Conservation (phyloP, 768 basidiomycete species). For the Naganishia antarctica region DNA sequence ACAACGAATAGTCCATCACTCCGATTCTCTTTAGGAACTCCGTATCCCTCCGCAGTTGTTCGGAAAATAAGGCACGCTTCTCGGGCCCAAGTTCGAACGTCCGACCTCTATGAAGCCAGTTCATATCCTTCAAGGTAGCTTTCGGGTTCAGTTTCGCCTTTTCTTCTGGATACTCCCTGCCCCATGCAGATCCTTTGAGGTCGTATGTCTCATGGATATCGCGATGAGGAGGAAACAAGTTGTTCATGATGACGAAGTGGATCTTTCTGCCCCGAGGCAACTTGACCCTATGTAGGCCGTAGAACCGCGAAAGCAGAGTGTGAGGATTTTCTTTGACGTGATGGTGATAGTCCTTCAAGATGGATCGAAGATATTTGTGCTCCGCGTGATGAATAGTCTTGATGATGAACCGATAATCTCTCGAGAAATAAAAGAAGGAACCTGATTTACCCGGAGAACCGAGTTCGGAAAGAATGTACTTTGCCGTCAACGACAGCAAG, state of each 20-base stretch:
- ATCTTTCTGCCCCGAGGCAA: constrained; percentile 89
- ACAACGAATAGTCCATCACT: constrained; percentile 95
- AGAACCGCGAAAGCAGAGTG: constrained; percentile 87
- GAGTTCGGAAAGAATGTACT: constrained; percentile 95
- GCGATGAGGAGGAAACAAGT: constrained; percentile 93
- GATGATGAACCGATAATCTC: constrained; percentile 99
- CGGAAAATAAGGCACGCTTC: constrained; percentile 81
- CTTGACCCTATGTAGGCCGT: constrained; percentile 95
- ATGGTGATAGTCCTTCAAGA: constrained; percentile 75
- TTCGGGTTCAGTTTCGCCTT: constrained; percentile 70
- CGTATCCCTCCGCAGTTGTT: constrained; percentile 81
- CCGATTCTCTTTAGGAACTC: constrained; percentile 74
- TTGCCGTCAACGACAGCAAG: constrained; percentile 88
- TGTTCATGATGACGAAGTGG: constrained; percentile 99
- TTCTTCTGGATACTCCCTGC: constrained; percentile 79
- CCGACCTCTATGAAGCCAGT: constrained; percentile 81
- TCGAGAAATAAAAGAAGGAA: constrained; percentile 97
- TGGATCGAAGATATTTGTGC: constrained; percentile 82
- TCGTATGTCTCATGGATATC: constrained; percentile 98
- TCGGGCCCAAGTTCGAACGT: constrained; percentile 89
- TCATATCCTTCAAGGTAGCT: constrained; percentile 90
- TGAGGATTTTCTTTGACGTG: constrained; percentile 89
- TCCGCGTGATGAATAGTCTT: constrained; percentile 94
- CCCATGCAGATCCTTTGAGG: constrained; percentile 89
- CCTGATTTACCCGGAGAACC: constrained; percentile 98